Evolutionary conservation across 306 rosid species (phyloP).

Genomic region (Gastrolobium bilobum): DNA sequence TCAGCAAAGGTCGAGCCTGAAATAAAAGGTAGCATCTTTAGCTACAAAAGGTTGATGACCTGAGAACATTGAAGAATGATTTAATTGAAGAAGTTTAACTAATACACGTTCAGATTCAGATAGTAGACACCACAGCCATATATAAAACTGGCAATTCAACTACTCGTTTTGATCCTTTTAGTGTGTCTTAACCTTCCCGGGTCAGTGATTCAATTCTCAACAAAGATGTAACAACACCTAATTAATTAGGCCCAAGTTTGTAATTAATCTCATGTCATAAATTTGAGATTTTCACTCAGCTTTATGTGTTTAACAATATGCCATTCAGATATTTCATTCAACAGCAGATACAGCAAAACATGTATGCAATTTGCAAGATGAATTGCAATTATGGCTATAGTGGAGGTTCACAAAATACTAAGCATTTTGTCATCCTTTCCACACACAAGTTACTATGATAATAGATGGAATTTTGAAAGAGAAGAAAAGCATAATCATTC

Average conservation of each 20-base stretch:
- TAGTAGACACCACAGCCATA: not conserved
- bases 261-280: not conserved
- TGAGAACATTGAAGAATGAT: conserved; percentile 12
- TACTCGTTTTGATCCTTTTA: not conserved
- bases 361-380: not conserved
- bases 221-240: conserved; percentile 5
- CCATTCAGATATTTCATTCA: not conserved
- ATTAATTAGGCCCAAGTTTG: not conserved
- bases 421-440: conserved; percentile 18
- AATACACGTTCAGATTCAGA: conserved; percentile 38
- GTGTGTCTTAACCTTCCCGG: not conserved
- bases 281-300: not conserved
- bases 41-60: conserved; percentile 45
- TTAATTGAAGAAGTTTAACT: conserved; percentile 26
- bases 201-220: not conserved
- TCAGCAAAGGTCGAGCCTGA: conserved; percentile 90
- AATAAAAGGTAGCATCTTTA: conserved; percentile 38
- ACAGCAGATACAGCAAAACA: not conserved
- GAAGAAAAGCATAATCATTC: conserved; percentile 10
- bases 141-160: conserved; percentile 8
- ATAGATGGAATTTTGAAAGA: conserved; percentile 3
- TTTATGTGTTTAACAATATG: not conserved
- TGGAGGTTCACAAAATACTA: conserved; percentile 10
- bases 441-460: not conserved
- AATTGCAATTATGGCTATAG: conserved; percentile 9